Evolutionary conservation across 345 rosid species (phyloP).

Genomic region (Noccaea bulbosa): DNA sequence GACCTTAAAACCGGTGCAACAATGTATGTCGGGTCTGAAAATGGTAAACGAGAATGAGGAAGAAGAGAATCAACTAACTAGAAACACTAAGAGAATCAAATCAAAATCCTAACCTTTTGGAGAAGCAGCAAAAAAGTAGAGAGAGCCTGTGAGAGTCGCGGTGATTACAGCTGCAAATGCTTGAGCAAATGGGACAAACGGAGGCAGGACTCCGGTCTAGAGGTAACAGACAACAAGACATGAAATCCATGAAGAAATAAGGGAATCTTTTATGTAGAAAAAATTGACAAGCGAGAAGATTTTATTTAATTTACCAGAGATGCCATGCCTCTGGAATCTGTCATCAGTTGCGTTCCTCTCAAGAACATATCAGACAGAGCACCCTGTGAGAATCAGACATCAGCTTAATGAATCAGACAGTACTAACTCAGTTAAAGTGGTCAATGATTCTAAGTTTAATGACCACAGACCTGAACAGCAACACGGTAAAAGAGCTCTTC

Average conservation of each 20-base stretch:
- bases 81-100: slow-evolving; percentile 1
- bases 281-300: neutral
- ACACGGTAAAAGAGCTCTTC: slow-evolving; percentile 99
- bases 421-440: slow-evolving; percentile 2
- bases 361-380: slow-evolving; percentile 83
- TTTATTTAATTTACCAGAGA: slow-evolving; percentile 59
- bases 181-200: slow-evolving; percentile 96
- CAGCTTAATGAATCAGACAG: neutral
- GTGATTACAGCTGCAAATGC: slow-evolving; percentile 95
- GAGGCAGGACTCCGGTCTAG: slow-evolving; percentile 88
- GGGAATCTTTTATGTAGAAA: neutral
- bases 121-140: slow-evolving; percentile 86
- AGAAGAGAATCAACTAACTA: neutral
- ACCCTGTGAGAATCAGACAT: slow-evolving; percentile 56
- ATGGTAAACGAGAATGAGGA: slow-evolving; percentile 32
- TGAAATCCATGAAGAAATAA: neutral
- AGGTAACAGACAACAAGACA: slow-evolving; percentile 14
- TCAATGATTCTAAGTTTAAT: neutral
- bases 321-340: slow-evolving; percentile 80
- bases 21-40: slow-evolving; percentile 83
- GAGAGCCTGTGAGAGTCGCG: slow-evolving; percentile 88
- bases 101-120: slow-evolving; percentile 70
- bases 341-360: slow-evolving; percentile 70
- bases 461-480: slow-evolving; percentile 79
- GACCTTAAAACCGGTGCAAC: slow-evolving; percentile 82